phyloP scores from a whole-genome alignment of 495 filamentous ascomycete genomes.

The Neurospora tetrasperma region DNA sequence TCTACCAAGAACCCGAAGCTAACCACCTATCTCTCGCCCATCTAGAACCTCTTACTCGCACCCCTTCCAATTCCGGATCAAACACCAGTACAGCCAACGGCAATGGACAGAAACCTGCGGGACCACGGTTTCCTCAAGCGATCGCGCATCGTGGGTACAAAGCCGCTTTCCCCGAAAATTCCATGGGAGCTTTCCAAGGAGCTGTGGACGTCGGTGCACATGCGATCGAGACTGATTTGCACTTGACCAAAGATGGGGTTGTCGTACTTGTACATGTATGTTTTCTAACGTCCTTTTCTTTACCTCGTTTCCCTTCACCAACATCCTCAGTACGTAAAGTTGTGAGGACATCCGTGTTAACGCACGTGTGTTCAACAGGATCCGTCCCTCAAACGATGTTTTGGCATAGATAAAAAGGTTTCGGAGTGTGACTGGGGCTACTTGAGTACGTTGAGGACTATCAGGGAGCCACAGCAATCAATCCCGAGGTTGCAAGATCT shows the following conservation, averaged over 20 bases:
- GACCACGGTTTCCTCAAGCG: constrained; percentile 47
- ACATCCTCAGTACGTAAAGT: neutral
- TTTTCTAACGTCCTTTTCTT: neutral
- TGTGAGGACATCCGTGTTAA: neutral
- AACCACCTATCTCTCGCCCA: neutral
- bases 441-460: constrained; percentile 55
- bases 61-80: neutral
- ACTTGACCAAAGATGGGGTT: constrained; percentile 70
- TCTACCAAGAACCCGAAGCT: neutral
- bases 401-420: constrained; percentile 57
- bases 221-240: constrained; percentile 82
- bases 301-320: neutral
- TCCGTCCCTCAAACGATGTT: constrained; percentile 64
- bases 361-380: constrained; percentile 46
- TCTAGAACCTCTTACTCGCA: neutral
- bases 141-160: constrained; percentile 87
- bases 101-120: neutral
- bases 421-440: constrained; percentile 67
- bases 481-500: constrained; percentile 73
- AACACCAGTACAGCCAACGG: neutral
- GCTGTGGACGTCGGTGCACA: constrained; percentile 66
- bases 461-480: constrained; percentile 52
- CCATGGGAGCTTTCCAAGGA: constrained; percentile 62
- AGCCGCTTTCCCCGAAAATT: constrained; percentile 73
- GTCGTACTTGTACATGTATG: constrained; percentile 77